These are phyloP conservation scores for Blumeria hordei DNA, from an alignment of 2,329 filamentous ascomycete species.

Conservation along the genomic window DNA sequence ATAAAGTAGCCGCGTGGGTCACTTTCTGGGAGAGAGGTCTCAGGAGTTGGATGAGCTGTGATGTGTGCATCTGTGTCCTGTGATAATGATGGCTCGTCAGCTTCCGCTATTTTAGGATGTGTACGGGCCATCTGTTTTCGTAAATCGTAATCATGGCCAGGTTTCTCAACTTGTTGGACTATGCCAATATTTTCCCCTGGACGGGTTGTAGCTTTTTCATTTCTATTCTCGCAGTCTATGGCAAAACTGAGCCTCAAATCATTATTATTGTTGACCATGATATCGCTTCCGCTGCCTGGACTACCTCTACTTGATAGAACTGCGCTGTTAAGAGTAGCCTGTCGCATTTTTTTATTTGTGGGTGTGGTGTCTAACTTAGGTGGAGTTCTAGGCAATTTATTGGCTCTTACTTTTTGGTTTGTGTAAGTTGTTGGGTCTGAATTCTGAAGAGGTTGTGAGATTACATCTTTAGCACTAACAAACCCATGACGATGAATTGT, in stretches of 20 bases:
- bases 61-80: neutral
- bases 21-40: slow-evolving; percentile 9
- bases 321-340: slow-evolving; percentile 5
- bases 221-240: slow-evolving; percentile 15
- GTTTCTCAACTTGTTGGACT: slow-evolving; percentile 3
- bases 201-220: slow-evolving; percentile 11
- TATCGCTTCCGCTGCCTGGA: neutral
- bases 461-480: slow-evolving; percentile 8
- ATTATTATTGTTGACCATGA: neutral
- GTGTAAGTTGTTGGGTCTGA: neutral
- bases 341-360: slow-evolving; percentile 4
- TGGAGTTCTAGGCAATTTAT: slow-evolving; percentile 11
- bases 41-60: neutral
- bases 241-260: slow-evolving; percentile 12
- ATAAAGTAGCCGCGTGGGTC: slow-evolving; percentile 15
- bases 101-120: slow-evolving; percentile 14
- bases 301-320: neutral
- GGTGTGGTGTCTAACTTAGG: slow-evolving; percentile 1
- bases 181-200: slow-evolving; percentile 10
- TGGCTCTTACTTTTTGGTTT: slow-evolving; percentile 3
- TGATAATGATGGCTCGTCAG: slow-evolving; percentile 10
- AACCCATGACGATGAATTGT: slow-evolving; percentile 7
- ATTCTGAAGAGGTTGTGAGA: neutral
- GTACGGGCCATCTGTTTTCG: neutral
- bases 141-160: neutral